phyloP scores from a whole-genome alignment of 2,329 filamentous ascomycete genomes.

The Colletotrichum viniferum region DNA sequence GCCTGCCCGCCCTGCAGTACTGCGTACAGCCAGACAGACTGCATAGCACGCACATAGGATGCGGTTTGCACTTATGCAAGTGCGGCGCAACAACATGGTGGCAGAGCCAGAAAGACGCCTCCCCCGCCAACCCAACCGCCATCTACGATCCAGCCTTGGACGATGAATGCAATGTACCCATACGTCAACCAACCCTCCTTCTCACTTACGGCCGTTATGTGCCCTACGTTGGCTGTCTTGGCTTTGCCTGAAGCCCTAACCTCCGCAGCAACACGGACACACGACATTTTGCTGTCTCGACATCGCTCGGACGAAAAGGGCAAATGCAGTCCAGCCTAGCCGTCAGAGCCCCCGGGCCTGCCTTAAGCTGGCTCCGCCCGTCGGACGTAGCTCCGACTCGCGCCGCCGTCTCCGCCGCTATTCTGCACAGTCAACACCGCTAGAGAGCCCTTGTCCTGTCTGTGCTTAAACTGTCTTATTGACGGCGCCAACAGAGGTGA shows the following conservation, averaged over 20 bases:
- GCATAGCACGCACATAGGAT: background rate
- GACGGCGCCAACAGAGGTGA: background rate
- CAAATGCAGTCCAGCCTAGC: background rate
- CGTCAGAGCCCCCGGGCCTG: background rate
- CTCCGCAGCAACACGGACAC: background rate
- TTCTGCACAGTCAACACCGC: background rate
- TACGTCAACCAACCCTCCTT: background rate
- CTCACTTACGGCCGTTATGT: background rate
- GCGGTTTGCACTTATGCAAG: background rate
- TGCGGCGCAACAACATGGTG: background rate
- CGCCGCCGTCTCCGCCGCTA: background rate
- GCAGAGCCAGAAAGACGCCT: background rate
- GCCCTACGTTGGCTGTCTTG: background rate
- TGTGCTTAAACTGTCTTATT: background rate
- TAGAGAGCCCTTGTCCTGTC: background rate
- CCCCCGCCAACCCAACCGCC: background rate
- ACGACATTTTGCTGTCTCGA: background rate
- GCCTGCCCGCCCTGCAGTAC: background rate
- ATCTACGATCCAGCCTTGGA: background rate
- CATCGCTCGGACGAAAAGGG: background rate
- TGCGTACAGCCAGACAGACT: background rate
- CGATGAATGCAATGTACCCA: background rate
- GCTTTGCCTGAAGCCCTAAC: background rate
- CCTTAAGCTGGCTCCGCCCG: background rate
- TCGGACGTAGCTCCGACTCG: slow-evolving; percentile 6